phyloP scores from a whole-genome alignment of 2,329 filamentous ascomycete species.

The Penicillium corylophilum region DNA sequence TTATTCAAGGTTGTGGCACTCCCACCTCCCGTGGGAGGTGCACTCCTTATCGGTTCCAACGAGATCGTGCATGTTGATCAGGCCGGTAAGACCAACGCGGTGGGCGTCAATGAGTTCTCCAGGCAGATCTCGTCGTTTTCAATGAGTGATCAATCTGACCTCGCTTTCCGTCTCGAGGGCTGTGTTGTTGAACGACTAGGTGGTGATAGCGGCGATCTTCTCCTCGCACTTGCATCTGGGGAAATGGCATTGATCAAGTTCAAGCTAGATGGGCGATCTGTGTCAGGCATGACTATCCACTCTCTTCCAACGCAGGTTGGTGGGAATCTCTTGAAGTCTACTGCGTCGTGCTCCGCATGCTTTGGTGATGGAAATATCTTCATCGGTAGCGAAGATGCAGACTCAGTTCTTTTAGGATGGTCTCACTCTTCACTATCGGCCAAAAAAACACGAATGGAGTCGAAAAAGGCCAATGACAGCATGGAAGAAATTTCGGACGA shows the following conservation, averaged over 20 bases:
- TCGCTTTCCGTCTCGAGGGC: constrained; percentile 77
- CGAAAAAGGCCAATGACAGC: constrained; percentile 54
- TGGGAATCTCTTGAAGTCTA: constrained; percentile 60
- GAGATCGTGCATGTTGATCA: constrained; percentile 95
- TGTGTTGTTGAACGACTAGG: constrained; percentile 76
- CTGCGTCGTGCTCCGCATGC: constrained; percentile 67
- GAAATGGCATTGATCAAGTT: constrained; percentile 75
- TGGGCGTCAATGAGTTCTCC: constrained; percentile 89
- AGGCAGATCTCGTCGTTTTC: constrained; percentile 79
- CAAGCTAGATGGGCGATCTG: constrained; percentile 82
- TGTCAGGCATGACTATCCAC: constrained; percentile 79
- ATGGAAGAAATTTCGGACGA: constrained; percentile 59
- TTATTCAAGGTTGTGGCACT: constrained; percentile 79
- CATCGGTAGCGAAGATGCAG: constrained; percentile 77
- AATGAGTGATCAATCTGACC: constrained; percentile 79
- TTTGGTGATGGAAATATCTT: constrained; percentile 72
- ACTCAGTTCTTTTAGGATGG: constrained; percentile 82
- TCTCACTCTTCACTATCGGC: constrained; percentile 62
- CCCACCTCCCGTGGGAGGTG: constrained; percentile 82
- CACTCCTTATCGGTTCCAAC: constrained; percentile 81
- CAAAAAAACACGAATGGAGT: constrained; percentile 58
- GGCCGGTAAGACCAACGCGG: constrained; percentile 86
- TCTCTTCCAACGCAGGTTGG: constrained; percentile 63
- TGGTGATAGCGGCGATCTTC: constrained; percentile 73
- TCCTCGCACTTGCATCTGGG: constrained; percentile 78